phyloP scores from a whole-genome alignment of 805 yeast genomes.

The Wickerhamomyces kurtzmanii region DNA sequence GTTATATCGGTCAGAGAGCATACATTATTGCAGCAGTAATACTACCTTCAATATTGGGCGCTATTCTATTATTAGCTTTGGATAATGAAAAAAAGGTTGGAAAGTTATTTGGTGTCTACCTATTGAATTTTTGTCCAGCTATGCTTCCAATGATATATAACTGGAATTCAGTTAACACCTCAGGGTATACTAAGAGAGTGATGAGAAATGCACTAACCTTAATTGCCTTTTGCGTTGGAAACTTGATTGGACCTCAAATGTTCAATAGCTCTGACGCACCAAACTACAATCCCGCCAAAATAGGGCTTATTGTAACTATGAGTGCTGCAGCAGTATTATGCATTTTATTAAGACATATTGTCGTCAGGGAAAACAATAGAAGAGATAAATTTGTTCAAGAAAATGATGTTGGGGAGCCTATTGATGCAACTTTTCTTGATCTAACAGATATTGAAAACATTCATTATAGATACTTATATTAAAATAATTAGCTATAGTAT shows the following conservation, averaged over 20 bases:
- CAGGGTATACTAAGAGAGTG: slow-evolving; percentile 37
- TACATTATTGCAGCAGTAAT: too few species aligned
- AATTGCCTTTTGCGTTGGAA: slow-evolving; percentile 44
- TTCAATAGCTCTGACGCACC: slow-evolving; percentile 35
- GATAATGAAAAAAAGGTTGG: slow-evolving; percentile 1
- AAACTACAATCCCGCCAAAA: slow-evolving; percentile 28
- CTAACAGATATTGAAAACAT: slow-evolving; percentile 35
- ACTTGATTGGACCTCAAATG: slow-evolving; percentile 45
- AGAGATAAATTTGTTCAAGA: slow-evolving; percentile 19
- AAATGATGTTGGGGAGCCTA: slow-evolving; percentile 6
- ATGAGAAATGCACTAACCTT: slow-evolving; percentile 34
- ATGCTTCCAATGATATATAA: slow-evolving; percentile 5
- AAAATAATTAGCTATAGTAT: slow-evolving; percentile 1
- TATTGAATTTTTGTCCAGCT: slow-evolving; percentile 4
- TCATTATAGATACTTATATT: slow-evolving; percentile 23
- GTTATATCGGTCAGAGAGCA: slow-evolving; percentile 2
- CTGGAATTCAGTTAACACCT: slow-evolving; percentile 5
- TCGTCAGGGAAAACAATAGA: slow-evolving; percentile 23
- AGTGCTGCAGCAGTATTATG: slow-evolving; percentile 22
- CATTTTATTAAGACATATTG: slow-evolving; percentile 13
- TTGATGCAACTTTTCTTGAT: slow-evolving; percentile 24
- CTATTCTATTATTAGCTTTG: slow-evolving; percentile 1
- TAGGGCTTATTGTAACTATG: slow-evolving; percentile 29
- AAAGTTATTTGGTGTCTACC: slow-evolving; percentile 4
- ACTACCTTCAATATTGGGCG: too few species aligned